Evolutionary conservation across 305 asterid genomes (phyloP), one percentile per base, ranked within the genome.

Genomic region (Ajuga reptans): DNA sequence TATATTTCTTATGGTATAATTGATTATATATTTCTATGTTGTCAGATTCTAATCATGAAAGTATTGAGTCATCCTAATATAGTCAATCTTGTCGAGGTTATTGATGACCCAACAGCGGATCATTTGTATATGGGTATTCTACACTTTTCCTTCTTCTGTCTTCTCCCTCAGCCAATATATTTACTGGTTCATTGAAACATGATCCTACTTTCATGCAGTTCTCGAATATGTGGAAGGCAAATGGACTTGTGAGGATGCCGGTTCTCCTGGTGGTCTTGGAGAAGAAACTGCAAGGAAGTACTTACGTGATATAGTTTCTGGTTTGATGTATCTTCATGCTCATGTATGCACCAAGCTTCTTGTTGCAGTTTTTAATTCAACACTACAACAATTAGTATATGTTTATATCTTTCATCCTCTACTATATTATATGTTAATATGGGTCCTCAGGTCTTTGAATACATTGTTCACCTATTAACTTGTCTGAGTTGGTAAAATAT

Each of bases 31-130:
- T 55, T 43, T 39, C n/a, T 46, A 1, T 58, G 47, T 68, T 76
- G 69, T 49, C 89, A 92, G 98, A 95, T 92, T 73, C 72, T 69
- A 76, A 92, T 92, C 76, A 92, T 92, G 98, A 92, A 92, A 83
- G 82, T 85, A 55, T 60, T 92, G 88, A 78, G 84, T 60, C 98
- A 92, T 82, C 98, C 98, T 21, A 92, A 92, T 78, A 90, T 92
- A 56, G 98, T 92, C 68, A 88, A 92, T 72, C 95, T 92, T 17
- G 60, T 90, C 52, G 98, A 92, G 84, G 98, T 92, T 79, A 92
- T 92, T 71, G 88, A 92, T 80, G 98, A 90, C 83, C 96, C 98
- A 63, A 73, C 84, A 2, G 75, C 84, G 12, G 97, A 92, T 82
- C 87, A 88, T 74, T 85, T 92, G 74, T 92, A 87, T 71, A 90